Base-by-base conservation (phyloP, 768 basidiomycete species). In the Neoboletus brunneissimus region DNA sequence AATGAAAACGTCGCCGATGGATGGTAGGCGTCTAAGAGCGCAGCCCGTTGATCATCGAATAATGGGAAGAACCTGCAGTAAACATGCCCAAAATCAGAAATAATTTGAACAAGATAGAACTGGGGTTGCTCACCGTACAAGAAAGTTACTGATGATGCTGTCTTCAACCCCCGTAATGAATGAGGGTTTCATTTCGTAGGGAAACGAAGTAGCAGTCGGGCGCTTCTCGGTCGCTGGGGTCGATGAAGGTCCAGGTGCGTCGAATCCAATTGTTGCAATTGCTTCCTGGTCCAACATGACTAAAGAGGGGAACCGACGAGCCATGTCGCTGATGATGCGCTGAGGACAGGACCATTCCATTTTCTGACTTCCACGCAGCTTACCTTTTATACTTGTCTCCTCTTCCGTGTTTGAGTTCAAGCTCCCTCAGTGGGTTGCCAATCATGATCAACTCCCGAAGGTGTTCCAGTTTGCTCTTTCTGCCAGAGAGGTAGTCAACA, bases 1-100 rank as follows among this genome's bases (percentile, higher is more conserved):
- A 87, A 89, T 1, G 94, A 97, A 69, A 98, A 94, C 9, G 94
- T 95, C n/a, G 95, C 90, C 12, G 81, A 75, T 1, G 89, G 84
- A 56, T 90, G 83, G 69, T 98, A 99, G 20, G 81, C 91, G 45
- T 87, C 78, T 16, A 82, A 65, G 7, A 98, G 79, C 0, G 77
- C 73, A 0, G 79, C 72, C 18, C 96, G 85, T 60, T 90, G 83
- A 20, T 75, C 79, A 70, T 99, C 97, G 70, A 91, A 95, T 2
- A 84, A 70, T 10, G 87, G 83, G 75, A 98, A 94, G 73, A 88
- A 97, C 48, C 92, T 95, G 58, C 12, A 8, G 38, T 9, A 40
- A 54, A 46, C 53, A 55, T 54, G 54, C 60, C 51, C 45, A 44
- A 35, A 57, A 48, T 62, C 38, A 62, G 56, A 44, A 61, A 20